phyloP scores from a whole-genome alignment of 108 stramenopile genomes.

The Mediolabrus comicus region DNA sequence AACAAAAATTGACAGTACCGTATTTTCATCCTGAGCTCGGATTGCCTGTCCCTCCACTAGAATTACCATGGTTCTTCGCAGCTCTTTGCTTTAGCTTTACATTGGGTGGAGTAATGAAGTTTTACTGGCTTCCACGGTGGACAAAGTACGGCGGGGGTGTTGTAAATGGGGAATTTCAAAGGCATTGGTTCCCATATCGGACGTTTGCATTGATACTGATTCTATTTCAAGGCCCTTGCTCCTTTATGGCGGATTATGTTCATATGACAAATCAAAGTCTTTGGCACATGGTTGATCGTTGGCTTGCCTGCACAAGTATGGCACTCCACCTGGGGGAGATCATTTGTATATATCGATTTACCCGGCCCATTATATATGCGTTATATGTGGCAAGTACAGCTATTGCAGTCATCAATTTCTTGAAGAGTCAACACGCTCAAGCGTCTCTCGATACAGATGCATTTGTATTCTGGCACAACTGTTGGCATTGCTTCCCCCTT shows the following conservation, averaged over 20 bases:
- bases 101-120: conserved; percentile 33
- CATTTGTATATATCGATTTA: conserved; percentile 35
- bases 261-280: conserved; percentile 36
- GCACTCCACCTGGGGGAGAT: conserved; percentile 30
- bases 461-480: conserved; percentile 48
- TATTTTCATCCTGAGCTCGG: conserved; percentile 41
- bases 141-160: conserved; percentile 6
- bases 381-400: conserved; percentile 10
- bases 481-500: conserved; percentile 47
- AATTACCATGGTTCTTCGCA: conserved; percentile 47
- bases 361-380: conserved; percentile 30
- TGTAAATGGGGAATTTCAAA: neutral
- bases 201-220: conserved; percentile 42
- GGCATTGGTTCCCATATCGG: conserved; percentile 48
- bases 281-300: conserved; percentile 43
- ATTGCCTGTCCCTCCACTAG: conserved; percentile 41
- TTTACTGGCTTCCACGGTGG: conserved; percentile 33
- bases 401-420: conserved; percentile 28
- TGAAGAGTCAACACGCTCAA: conserved; percentile 37
- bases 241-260: conserved; percentile 48
- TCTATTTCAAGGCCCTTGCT: conserved; percentile 43
- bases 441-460: conserved; percentile 23
- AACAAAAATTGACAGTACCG: conserved; percentile 19
- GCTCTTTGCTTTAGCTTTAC: conserved; percentile 47
- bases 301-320: conserved; percentile 33